phyloP scores from a whole-genome alignment of 2,329 filamentous ascomycete species.

The Podosphaera fusca region DNA sequence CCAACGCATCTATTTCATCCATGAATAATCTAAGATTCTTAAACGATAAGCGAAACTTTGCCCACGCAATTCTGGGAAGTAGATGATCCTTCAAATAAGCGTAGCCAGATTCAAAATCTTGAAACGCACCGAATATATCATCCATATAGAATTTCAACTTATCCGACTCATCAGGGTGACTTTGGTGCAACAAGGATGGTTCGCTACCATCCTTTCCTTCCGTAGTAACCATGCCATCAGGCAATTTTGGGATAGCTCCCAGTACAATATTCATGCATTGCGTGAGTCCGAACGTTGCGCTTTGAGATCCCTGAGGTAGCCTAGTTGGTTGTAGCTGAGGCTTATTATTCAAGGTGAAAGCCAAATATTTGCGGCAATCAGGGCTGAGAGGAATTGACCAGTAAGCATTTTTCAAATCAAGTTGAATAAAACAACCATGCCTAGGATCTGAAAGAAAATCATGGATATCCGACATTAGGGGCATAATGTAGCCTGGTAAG shows the following conservation, averaged over 20 bases:
- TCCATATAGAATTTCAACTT: background rate
- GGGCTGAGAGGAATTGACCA: background rate
- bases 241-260: background rate
- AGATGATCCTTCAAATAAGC: background rate
- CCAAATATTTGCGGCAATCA: background rate
- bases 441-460: background rate
- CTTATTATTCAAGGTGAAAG: slow-evolving; percentile 1
- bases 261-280: slow-evolving; percentile 1
- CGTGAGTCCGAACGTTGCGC: background rate
- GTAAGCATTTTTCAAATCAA: background rate
- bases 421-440: background rate
- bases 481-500: background rate
- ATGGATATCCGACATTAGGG: background rate
- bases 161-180: background rate
- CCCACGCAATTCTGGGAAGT: background rate
- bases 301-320: background rate
- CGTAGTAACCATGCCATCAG: background rate
- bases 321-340: background rate
- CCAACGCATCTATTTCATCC: background rate
- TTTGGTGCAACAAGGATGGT: background rate
- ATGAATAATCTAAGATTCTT: slow-evolving; percentile 1
- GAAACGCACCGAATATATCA: background rate
- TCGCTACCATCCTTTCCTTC: background rate
- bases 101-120: background rate
- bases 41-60: background rate